Base-by-base conservation (phyloP, 2,329 filamentous ascomycete genomes). In the Ophiocordyceps unilateralis region DNA sequence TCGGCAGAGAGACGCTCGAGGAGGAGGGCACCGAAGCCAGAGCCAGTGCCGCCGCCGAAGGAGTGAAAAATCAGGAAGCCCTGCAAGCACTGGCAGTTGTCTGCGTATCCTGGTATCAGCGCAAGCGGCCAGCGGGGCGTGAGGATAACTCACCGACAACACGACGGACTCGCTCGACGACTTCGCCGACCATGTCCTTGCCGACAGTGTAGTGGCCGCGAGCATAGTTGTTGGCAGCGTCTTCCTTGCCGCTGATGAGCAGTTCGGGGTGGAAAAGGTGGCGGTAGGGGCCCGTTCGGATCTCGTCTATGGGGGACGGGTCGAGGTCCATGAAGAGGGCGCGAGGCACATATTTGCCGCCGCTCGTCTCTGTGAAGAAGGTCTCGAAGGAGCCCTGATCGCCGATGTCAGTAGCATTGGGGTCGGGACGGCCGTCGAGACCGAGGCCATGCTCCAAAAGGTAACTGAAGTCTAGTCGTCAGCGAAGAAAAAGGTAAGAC, bases 141-240 rank as follows among this genome's bases (percentile, higher is more conserved):
- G 15, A 19, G 15, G 22, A 28, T 15, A 24, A 59, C 73, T 57
- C 58, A 81, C 78, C 78, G 58, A 71, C 73, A 53, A 81, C 76
- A 51, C 78, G 78, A 55, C 78, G 78, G 51, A 83, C 74, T 53
- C 74, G 74, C 55, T 83, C 78, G 55, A 82, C 74, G 55, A 82
- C 78, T 52, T 63, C 71, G 58, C 83, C 78, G 44, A 81, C 74
- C 74, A 81, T 78, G 67, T 83, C 78, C 70, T 83, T 83, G 65
- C 79, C 79, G 53, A 83, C 77, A 53, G 79, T 83, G 65, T 83
- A 83, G 66, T 83, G 78, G 45, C 79, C 79, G 66, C 78, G 78
- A 52, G 79, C 79, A 56, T 83, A 83, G 70, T 83, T 83, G 68
- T 83, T 83, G 65, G 78, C 77, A 46, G 79, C 78, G 72, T 83